Base-by-base conservation (phyloP, 2,329 filamentous ascomycete species). In the Colletotrichum chlorophyti region DNA sequence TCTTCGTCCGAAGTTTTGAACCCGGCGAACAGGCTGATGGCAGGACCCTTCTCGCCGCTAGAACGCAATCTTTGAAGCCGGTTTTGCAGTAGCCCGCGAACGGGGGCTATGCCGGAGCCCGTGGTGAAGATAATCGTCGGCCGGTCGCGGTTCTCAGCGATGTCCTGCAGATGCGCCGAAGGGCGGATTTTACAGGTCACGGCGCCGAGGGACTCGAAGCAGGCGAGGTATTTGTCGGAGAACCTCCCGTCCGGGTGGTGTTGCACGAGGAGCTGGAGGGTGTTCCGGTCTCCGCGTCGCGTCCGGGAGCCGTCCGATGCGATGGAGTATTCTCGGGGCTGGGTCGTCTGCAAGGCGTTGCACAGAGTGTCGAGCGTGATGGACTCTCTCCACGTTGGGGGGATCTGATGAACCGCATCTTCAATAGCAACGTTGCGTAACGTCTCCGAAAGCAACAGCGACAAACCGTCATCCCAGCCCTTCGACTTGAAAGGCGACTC, bases 71-170 rank as follows among this genome's bases (percentile, higher is more conserved):
- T 26, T 11, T 31, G 43, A 7, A 51, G 15, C 6, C 58, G 58
- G 35, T 45, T 58, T 35, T 61, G 58, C 1, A 61, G 34, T 2
- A 61, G 46, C 2, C 58, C 53, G 10, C 58, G 41, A 17, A 61
- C 58, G 1, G 58, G 58, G 7, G 58, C 58, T 29, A 61, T 61
- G 10, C 58, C 58, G 19, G 58, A 61, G 5, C 58, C 58, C 3
- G 58, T 61, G 7, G 58, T 61, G 27, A 61, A 61, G 24, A 61
- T 42, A 5, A 61, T 52, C 32, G 29, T 58, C 11, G 58, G 53
- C 41, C 27, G 41, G 12, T 58, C 41, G 6, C 35, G 15, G 53
- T 48, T 47, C 12, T 48, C 38, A 1, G 42, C 58, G 7, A 61
- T 61, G 1, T 31, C 29, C 23, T 53, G 40, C 6, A 61, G 41